Evolutionary conservation across 495 filamentous ascomycete genomes (phyloP), one percentile per base, ranked within the genome.

Genomic region (Talaromyces trachyspermus): DNA sequence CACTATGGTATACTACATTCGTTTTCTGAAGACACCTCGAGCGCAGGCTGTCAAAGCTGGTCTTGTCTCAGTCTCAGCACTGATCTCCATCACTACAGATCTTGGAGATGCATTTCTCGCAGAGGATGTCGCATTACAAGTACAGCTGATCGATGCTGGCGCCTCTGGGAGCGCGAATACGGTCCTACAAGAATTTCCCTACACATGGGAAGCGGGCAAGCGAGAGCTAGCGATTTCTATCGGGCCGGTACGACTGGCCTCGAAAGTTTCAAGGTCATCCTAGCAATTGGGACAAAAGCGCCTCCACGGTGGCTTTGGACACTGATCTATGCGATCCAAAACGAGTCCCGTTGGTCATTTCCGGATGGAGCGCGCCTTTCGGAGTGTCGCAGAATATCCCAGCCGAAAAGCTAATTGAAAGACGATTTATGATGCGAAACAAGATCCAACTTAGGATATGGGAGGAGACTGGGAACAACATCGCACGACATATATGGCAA

Each of bases 401-500:
- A 10, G 67, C 73, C 0, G 71, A 70, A n/a, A 70, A 66, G 25
- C 57, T 70, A 37, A 68, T 85, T 12, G 69, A 79, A 46, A 69
- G 80, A 44, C 66, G 77, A 0, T 69, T 87, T 46, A 52, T 40
- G 20, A 42, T 65, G 17, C 50, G 58, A 15, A 53, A 55, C 10
- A 40, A 45, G 5, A 24, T 49, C 1, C 46, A 52, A 27, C 54
- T 79, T 30, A 55, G 49, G 42, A 77, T 96, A 17, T 85, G 84
- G 70, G 92, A 98, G 57, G 90, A 97, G 49, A 89, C 89, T 2
- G 91, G 90, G 5, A 89, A 97, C 60, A 95, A 87, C 59, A 95
- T 98, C 55, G 90, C 91, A 12, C 76, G 89, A 12, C 92, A 98
- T 64, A 80, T 97, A 38, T 98, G 92, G 92, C 91, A 81, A 63